Evolutionary conservation across 805 yeast species (phyloP).

Genomic region (Schizosaccharomyces cryophilus): DNA sequence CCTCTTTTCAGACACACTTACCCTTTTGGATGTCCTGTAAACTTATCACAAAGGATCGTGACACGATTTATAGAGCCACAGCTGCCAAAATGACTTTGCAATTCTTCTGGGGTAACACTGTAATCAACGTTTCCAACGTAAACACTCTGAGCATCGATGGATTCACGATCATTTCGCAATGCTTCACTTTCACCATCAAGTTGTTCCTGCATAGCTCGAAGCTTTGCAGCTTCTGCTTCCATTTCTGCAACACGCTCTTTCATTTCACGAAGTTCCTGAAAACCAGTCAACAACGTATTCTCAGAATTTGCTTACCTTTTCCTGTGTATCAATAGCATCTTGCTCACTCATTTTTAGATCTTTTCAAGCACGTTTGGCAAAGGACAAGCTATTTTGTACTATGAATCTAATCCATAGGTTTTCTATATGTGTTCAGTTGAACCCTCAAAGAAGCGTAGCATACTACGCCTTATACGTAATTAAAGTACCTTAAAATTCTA

Average conservation of each 20-base stretch:
- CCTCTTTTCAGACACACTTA: background rate
- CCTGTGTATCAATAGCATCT: background rate
- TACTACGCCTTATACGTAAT: too few relatives aligned
- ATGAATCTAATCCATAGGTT: too few relatives aligned
- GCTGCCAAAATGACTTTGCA: slow-evolving; percentile 44
- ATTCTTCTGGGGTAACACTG: slow-evolving; percentile 51
- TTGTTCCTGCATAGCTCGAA: slow-evolving; percentile 33
- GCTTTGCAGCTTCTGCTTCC: slow-evolving; percentile 37
- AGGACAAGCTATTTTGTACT: too few relatives aligned
- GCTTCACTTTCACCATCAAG: slow-evolving; percentile 20
- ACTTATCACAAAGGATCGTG: slow-evolving; percentile 47
- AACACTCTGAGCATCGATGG: slow-evolving; percentile 50
- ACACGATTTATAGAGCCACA: slow-evolving; percentile 60
- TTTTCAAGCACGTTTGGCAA: background rate
- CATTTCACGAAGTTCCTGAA: slow-evolving; percentile 11
- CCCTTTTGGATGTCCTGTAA: slow-evolving; percentile 66
- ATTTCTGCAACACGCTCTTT: slow-evolving; percentile 26
- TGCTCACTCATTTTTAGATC: background rate
- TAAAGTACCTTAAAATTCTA: too few relatives aligned
- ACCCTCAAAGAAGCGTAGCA: too few relatives aligned
- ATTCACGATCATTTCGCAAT: slow-evolving; percentile 27
- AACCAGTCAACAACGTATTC: background rate
- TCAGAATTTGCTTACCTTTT: background rate
- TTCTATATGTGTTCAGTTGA: too few relatives aligned
- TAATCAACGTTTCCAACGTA: slow-evolving; percentile 74